Evolutionary conservation across 768 basidiomycete species (phyloP).

Genomic region (Hygrophoropsis aurantiaca): DNA sequence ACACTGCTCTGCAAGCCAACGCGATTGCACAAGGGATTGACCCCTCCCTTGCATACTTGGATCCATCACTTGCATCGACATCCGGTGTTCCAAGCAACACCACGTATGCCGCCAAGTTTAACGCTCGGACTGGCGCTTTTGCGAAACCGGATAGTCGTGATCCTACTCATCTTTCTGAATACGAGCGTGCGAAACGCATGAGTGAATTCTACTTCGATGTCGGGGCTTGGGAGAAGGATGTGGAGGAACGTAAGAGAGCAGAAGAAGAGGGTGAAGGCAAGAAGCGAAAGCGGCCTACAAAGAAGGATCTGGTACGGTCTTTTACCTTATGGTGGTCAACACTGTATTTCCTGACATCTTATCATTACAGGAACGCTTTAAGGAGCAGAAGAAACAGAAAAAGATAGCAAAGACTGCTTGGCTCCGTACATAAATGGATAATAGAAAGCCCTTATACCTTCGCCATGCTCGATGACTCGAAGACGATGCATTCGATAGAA

Average conservation of each 20-base stretch:
- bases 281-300: slow-evolving; percentile 76
- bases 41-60: slow-evolving; percentile 76
- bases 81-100: slow-evolving; percentile 38
- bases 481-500: too few relatives aligned
- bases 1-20: slow-evolving; percentile 61
- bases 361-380: slow-evolving; percentile 69
- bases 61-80: slow-evolving; percentile 59
- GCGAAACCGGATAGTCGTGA: slow-evolving; percentile 64
- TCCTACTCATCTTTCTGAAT: slow-evolving; percentile 76
- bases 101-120: slow-evolving; percentile 68
- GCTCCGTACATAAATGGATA: slow-evolving; percentile 62
- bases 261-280: slow-evolving; percentile 51
- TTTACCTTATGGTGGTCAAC: slow-evolving; percentile 1
- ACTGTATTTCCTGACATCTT: not conserved
- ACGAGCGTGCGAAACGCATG: slow-evolving; percentile 77
- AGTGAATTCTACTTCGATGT: slow-evolving; percentile 88
- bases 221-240: slow-evolving; percentile 72
- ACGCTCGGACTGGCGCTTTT: slow-evolving; percentile 79
- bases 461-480: too few relatives aligned
- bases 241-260: slow-evolving; percentile 45
- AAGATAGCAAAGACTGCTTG: slow-evolving; percentile 89
- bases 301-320: slow-evolving; percentile 77
- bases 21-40: slow-evolving; percentile 81
- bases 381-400: slow-evolving; percentile 78
- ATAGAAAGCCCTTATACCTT: too few relatives aligned